Percentiles rank a stretch among this genome's conserved stretches.
Conservation (phyloP, 495 filamentous ascomycete genomes). For the Schizothecium vesticola region DNA sequence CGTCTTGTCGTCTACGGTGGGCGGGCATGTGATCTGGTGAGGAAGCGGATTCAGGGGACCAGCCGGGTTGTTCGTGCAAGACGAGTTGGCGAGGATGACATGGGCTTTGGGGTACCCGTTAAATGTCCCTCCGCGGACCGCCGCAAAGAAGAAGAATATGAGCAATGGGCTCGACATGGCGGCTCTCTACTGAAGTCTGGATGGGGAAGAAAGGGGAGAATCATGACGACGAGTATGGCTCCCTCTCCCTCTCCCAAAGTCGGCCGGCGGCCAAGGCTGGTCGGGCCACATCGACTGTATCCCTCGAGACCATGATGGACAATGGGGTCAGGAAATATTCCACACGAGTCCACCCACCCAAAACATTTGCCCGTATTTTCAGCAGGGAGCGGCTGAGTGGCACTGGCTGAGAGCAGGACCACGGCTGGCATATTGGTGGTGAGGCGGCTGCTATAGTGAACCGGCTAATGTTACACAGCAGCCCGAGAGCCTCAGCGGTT, state of each 20-base stretch:
- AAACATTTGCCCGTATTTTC: neutral
- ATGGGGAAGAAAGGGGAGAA: neutral
- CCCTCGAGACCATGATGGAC: neutral
- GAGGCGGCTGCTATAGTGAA: neutral
- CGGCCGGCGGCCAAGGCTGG: neutral
- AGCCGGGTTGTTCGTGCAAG: slow-evolving; percentile 13
- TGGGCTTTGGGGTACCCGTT: neutral
- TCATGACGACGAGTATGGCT: neutral
- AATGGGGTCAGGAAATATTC: neutral
- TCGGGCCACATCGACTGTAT: neutral
- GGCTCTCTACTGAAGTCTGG: neutral
- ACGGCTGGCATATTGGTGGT: neutral
- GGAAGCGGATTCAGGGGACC: slow-evolving; percentile 16
- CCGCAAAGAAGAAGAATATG: neutral
- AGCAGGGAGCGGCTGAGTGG: neutral
- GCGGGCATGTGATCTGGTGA: slow-evolving; percentile 14
- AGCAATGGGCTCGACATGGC: neutral
- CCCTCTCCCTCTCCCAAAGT: neutral
- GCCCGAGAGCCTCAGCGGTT: neutral
- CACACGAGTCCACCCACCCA: neutral
- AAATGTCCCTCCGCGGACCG: neutral
- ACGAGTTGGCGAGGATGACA: neutral
- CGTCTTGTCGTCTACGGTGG: slow-evolving; percentile 23
- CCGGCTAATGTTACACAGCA: neutral
- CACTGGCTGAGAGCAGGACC: neutral